These are phyloP conservation scores for Tylopilus orsonianus DNA, from an alignment of 1,284 basidiomycete genomes.

Conservation along the genomic window DNA sequence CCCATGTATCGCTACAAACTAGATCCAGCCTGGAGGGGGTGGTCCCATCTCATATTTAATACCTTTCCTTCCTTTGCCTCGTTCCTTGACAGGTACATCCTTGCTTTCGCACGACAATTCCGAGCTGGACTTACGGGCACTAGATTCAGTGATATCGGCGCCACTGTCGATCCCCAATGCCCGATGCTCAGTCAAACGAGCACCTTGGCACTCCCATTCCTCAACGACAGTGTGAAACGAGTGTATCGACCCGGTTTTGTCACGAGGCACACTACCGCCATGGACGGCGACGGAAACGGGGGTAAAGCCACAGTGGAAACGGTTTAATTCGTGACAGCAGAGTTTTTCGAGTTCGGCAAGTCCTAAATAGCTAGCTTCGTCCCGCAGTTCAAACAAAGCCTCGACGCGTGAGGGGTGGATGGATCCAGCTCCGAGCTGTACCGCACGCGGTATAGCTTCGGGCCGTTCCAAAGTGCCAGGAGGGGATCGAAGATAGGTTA, in stretches of 20 bases:
- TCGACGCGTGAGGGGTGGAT: conserved; percentile 53
- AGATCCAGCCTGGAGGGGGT: conserved; percentile 51
- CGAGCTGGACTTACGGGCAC: conserved; percentile 6
- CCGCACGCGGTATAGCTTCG: conserved; percentile 57
- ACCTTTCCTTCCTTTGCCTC: conserved; percentile 22
- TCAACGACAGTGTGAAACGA: conserved; percentile 50
- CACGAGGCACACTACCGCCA: not conserved
- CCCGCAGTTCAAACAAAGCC: conserved; percentile 65
- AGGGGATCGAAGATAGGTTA: conserved; percentile 66
- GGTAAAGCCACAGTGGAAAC: conserved; percentile 35
- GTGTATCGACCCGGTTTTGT: conserved; percentile 46
- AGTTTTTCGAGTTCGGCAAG: conserved; percentile 60
- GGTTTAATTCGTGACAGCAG: conserved; percentile 64
- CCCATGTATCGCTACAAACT: conserved; percentile 3
- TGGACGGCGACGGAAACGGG: not conserved
- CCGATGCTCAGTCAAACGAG: conserved; percentile 10
- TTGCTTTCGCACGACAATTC: conserved; percentile 23
- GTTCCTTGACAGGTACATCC: conserved; percentile 31
- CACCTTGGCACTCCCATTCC: conserved; percentile 22
- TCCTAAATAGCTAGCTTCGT: conserved; percentile 71
- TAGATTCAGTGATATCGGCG: not conserved
- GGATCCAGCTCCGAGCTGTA: conserved; percentile 52
- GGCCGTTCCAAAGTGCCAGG: conserved; percentile 44
- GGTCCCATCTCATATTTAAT: conserved; percentile 26
- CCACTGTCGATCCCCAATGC: conserved; percentile 6